A percentile compares a stretch with the other conserved stretches of the same genome.
These are phyloP conservation scores for Bipolaris oryzae DNA, from an alignment of 2,329 filamentous ascomycete species.

Conservation along the genomic window DNA sequence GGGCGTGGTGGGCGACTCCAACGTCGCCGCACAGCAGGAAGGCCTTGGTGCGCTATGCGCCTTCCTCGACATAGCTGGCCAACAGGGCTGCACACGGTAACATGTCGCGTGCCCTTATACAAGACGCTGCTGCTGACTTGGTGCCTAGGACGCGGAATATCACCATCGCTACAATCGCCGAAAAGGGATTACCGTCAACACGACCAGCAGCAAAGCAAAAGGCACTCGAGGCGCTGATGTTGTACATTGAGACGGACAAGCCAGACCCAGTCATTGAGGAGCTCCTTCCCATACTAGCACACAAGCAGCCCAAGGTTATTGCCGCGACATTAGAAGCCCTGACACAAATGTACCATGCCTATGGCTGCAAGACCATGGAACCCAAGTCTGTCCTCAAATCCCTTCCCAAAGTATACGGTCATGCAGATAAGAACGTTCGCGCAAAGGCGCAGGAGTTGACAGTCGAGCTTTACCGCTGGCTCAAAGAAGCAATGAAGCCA, in stretches of 20 bases:
- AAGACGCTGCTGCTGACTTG: slow-evolving; percentile 6
- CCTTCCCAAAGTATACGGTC: slow-evolving; percentile 88
- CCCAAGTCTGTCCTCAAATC: slow-evolving; percentile 89
- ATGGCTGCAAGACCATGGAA: slow-evolving; percentile 91
- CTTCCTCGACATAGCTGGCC: slow-evolving; percentile 89
- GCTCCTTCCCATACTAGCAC: slow-evolving; percentile 77
- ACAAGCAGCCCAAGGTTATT: slow-evolving; percentile 92
- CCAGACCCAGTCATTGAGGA: slow-evolving; percentile 88
- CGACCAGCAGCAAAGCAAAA: slow-evolving; percentile 87
- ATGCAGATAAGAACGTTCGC: slow-evolving; percentile 97
- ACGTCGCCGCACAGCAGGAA: slow-evolving; percentile 95
- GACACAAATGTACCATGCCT: slow-evolving; percentile 87
- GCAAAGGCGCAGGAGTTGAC: slow-evolving; percentile 90
- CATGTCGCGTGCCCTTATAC: slow-evolving; percentile 16
- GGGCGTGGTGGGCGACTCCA: slow-evolving; percentile 87
- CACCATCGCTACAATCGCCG: slow-evolving; percentile 79
- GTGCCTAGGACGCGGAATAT: slow-evolving; percentile 69
- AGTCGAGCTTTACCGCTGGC: slow-evolving; percentile 94
- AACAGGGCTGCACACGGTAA: slow-evolving; percentile 74
- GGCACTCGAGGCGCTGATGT: slow-evolving; percentile 81
- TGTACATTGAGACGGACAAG: slow-evolving; percentile 89
- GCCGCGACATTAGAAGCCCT: slow-evolving; percentile 76
- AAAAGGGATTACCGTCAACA: slow-evolving; percentile 89
- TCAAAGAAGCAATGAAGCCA: slow-evolving; percentile 96
- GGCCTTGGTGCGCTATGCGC: slow-evolving; percentile 85